Base-by-base conservation (phyloP, 768 basidiomycete species). In the Pleurotus ostreatus region DNA sequence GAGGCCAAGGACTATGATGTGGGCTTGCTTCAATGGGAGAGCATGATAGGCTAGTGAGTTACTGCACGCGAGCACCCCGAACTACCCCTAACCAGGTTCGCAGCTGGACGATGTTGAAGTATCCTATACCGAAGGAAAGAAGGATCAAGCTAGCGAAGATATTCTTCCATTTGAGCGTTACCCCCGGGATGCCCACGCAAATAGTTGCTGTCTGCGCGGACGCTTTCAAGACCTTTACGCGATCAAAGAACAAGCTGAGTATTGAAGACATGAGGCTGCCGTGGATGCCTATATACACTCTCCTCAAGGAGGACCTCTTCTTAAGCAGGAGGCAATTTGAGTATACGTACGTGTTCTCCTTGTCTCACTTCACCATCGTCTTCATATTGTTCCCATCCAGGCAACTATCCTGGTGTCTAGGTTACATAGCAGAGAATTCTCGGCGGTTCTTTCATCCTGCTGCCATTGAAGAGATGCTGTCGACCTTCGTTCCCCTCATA, bases 371-470 rank as follows among this genome's bases (percentile, higher is more conserved):
- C 55, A 11, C 41, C 47, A 8, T 34, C 46, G 20, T n/a, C 44
- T 38, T 65, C 45, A 61, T 58, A 47, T 23, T 40, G 13, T 25
- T 23, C 48, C 44, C 23, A 34, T 55, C 20, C 59, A 89, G 88
- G 59, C 87, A 88, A 71, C 69, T 85, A n/a, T 81, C 88, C 15
- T 89, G 83, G 82, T 87, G 82, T 62, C 84, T 89, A 84, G 88
- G 85, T 3, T 82, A 82, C 61, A 76, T 89, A 58, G 85, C 86
- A 26, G 80, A 85, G 38, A 78, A 77, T 63, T 75, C 82, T 45
- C 82, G 90, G 53, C 77, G 89, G 54, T 95, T 95, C 78, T 95
- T 94, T 71, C 92, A 94, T 62, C 93, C 93, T 15, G 83, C 88
- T 41, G 87, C 91, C 34, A 86, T 86, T 53, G 84, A 88, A 61